These are phyloP conservation scores for Monosporascus sp. DNA, from an alignment of 2,329 filamentous ascomycete species.

Conservation along the genomic window DNA sequence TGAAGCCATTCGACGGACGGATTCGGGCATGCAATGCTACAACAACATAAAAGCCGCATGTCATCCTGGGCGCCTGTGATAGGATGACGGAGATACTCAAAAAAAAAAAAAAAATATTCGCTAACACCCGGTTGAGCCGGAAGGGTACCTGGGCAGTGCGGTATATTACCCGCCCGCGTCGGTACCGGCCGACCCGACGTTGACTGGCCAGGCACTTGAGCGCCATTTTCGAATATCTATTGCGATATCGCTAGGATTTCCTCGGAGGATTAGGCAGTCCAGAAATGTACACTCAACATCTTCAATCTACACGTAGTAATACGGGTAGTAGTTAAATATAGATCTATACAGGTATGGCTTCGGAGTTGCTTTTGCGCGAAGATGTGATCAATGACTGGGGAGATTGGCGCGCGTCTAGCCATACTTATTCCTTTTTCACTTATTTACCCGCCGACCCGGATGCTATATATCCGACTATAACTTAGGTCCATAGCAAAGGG, in stretches of 20 bases:
- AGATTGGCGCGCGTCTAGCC: no score
- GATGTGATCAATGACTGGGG: no score
- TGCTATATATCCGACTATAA: no score
- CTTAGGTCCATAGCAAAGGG: no score
- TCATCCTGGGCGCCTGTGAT: background rate
- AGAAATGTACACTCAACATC: no score
- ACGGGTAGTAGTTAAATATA: no score
- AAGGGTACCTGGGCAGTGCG: background rate
- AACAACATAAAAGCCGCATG: slow-evolving; percentile 13
- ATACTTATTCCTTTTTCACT: no score
- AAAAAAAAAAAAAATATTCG: background rate
- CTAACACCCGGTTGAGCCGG: background rate
- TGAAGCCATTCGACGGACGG: background rate
- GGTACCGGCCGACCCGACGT: background rate
- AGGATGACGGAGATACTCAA: background rate
- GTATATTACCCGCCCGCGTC: background rate
- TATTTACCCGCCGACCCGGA: no score
- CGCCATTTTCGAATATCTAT: background rate
- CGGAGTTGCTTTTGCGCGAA: no score
- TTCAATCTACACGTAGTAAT: no score
- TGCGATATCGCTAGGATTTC: background rate
- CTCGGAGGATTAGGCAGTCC: no score
- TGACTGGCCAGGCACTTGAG: background rate
- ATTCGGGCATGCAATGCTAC: background rate
- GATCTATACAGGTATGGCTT: no score